These are phyloP conservation scores for Achaetomiella virescens DNA, from an alignment of 495 filamentous ascomycete species.

Conservation along the genomic window DNA sequence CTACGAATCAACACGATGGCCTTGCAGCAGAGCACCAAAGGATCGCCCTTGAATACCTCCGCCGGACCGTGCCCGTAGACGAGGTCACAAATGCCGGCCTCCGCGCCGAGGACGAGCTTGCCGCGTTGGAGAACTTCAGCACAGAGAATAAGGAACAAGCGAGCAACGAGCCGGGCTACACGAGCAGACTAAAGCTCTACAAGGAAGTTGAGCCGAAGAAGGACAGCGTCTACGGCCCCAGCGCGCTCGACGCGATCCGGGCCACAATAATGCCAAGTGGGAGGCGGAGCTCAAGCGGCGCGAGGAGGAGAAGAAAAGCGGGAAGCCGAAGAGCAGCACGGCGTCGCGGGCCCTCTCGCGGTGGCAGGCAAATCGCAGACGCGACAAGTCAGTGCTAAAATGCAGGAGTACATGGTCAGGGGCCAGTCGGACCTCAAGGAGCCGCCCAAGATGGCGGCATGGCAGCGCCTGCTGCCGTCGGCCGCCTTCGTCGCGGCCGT, in stretches of 20 bases:
- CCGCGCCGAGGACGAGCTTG: conserved; percentile 52
- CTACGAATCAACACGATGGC: conserved; percentile 26
- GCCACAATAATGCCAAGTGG: conserved; percentile 37
- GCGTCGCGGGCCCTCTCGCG: conserved; percentile 41
- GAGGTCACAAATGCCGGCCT: conserved; percentile 58
- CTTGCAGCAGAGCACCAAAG: conserved; percentile 33
- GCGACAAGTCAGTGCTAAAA: conserved; percentile 30
- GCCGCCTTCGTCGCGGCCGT: conserved; percentile 50
- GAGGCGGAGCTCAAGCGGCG: conserved; percentile 43
- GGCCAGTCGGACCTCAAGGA: conserved; percentile 39
- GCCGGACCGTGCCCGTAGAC: conserved; percentile 62
- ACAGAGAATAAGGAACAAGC: conserved; percentile 32
- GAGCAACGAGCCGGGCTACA: conserved; percentile 38
- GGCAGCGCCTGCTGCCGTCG: conserved; percentile 61
- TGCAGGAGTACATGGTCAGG: conserved; percentile 31
- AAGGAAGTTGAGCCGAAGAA: conserved; percentile 16
- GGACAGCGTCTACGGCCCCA: conserved; percentile 38
- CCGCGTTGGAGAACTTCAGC: conserved; percentile 48
- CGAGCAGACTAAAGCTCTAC: conserved; percentile 17
- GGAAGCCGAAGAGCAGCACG: conserved; percentile 48
- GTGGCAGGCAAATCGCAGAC: conserved; percentile 27
- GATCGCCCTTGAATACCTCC: conserved; percentile 61
- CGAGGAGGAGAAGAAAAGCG: conserved; percentile 45
- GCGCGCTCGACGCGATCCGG: conserved; percentile 46
- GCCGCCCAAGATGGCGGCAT: conserved; percentile 42